Conservation (phyloP, 1,284 basidiomycete genomes). For the Stygiomarasmius scandens region DNA sequence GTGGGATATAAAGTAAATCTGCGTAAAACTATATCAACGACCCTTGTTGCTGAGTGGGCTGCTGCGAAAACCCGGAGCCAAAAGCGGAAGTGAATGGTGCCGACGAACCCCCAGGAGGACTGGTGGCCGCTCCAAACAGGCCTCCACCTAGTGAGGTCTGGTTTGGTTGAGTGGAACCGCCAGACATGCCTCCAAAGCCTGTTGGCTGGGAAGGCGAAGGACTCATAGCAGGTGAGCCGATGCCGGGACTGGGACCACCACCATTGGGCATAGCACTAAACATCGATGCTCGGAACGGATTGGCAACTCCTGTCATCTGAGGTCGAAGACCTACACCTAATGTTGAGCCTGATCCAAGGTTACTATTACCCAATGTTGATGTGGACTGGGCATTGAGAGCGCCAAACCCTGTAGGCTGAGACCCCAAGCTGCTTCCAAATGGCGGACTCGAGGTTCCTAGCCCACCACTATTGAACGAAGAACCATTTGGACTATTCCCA, state of each 20-base stretch:
- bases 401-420: slow-evolving; percentile 11
- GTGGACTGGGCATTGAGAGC: slow-evolving; percentile 34
- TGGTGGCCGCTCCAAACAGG: slow-evolving; percentile 3
- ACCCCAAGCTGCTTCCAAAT: slow-evolving; percentile 11
- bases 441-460: slow-evolving; percentile 11
- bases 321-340: slow-evolving; percentile 69
- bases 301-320: slow-evolving; percentile 71
- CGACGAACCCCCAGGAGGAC: not conserved
- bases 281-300: slow-evolving; percentile 78
- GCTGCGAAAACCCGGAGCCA: not conserved
- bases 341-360: slow-evolving; percentile 38
- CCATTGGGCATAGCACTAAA: slow-evolving; percentile 26
- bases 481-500: not conserved
- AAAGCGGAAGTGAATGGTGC: not conserved
- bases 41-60: not conserved
- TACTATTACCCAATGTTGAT: slow-evolving; percentile 20
- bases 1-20: not conserved
- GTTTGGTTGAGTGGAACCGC: not conserved
- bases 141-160: not conserved
- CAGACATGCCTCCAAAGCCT: slow-evolving; percentile 1
- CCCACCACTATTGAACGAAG: not conserved
- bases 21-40: not conserved
- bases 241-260: slow-evolving; percentile 6
- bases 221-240: slow-evolving; percentile 5
- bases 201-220: slow-evolving; percentile 13